These are phyloP conservation scores for Madurella fahalii DNA, from an alignment of 2,329 filamentous ascomycete species.

Conservation along the genomic window DNA sequence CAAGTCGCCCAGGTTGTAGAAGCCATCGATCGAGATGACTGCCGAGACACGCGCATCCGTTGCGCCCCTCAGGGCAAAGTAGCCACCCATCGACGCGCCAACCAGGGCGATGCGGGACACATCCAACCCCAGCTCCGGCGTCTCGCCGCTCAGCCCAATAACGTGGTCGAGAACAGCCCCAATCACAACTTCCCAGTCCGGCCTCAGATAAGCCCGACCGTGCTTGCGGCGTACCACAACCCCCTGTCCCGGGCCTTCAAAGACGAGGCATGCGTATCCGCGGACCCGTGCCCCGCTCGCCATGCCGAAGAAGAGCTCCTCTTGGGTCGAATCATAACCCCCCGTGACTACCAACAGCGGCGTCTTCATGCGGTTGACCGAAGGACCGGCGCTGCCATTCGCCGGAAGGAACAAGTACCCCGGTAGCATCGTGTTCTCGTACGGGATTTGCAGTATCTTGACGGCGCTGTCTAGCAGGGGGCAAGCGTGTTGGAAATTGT, in stretches of 20 bases:
- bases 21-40: constrained; percentile 37
- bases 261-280: constrained; percentile 42
- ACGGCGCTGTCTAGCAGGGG: constrained; percentile 29
- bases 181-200: constrained; percentile 38
- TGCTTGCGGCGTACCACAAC: constrained; percentile 30
- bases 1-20: constrained; percentile 34
- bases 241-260: constrained; percentile 46
- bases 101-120: constrained; percentile 33
- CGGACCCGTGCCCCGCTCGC: constrained; percentile 24
- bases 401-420: constrained; percentile 37
- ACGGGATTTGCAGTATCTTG: constrained; percentile 36
- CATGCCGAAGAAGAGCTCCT: constrained; percentile 39
- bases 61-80: constrained; percentile 42
- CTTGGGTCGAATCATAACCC: constrained; percentile 37
- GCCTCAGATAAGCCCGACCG: constrained; percentile 28
- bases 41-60: constrained; percentile 43
- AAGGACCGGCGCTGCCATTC: constrained; percentile 15
- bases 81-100: constrained; percentile 42
- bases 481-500: constrained; percentile 28
- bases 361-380: constrained; percentile 21
- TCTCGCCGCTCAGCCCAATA: constrained; percentile 6
- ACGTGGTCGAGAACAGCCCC: constrained; percentile 33
- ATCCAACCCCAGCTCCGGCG: constrained; percentile 34
- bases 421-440: constrained; percentile 33
- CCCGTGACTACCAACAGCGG: constrained; percentile 35